Conservation (phyloP, 2,329 filamentous ascomycete species). For the Phialophora expanda region DNA sequence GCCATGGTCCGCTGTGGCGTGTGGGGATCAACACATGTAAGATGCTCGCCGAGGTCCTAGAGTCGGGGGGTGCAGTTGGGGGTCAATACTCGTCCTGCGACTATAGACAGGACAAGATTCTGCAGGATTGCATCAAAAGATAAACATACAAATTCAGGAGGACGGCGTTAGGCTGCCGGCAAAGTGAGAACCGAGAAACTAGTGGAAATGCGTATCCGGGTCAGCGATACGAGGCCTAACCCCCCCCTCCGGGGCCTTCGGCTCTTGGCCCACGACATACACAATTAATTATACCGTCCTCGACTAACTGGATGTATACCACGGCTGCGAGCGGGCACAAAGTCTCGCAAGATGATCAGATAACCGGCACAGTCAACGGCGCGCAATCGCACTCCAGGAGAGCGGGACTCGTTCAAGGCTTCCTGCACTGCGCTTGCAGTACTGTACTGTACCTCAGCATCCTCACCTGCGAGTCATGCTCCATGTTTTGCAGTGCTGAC, state of each 20-base stretch:
- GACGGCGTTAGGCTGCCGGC: not conserved
- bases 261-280: not conserved
- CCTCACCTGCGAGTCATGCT: not conserved
- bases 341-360: not conserved
- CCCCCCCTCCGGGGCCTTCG: not conserved
- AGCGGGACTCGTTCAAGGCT: not conserved
- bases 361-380: not conserved
- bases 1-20: not conserved
- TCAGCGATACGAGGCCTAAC: not conserved
- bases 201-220: not conserved
- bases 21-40: not conserved
- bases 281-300: not conserved
- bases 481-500: not conserved
- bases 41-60: not conserved
- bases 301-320: not conserved
- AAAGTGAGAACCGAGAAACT: conserved; percentile 3
- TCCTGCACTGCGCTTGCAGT: not conserved
- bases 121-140: not conserved
- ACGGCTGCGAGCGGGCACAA: not conserved
- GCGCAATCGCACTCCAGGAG: not conserved
- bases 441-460: not conserved
- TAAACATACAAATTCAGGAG: not conserved
- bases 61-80: not conserved
- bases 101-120: not conserved
- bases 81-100: no score